Evolutionary conservation across 176 grass and related monocot species (phyloP).

Genomic region (Musa schizocarpa): DNA sequence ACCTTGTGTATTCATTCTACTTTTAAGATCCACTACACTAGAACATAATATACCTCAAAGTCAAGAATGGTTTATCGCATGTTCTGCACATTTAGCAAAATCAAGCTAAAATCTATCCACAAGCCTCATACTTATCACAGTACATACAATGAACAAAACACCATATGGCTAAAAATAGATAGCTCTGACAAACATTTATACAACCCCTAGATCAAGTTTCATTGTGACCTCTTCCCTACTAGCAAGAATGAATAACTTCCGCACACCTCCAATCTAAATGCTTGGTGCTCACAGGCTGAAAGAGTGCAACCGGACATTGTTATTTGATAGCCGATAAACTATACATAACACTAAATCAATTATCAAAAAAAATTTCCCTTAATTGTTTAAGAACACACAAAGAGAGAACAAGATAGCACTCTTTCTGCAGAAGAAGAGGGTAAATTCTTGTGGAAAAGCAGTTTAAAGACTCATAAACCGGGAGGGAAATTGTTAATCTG

Average conservation of each 20-base stretch:
- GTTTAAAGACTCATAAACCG: conserved; percentile 36
- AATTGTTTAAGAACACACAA: neutral
- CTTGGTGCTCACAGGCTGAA: neutral
- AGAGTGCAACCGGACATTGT: neutral
- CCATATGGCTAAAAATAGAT: neutral
- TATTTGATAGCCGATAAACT: neutral
- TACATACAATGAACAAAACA: neutral
- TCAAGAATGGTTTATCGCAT: too few relatives aligned
- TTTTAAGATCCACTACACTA: too few relatives aligned
- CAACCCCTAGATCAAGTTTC: neutral
- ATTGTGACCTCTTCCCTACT: neutral
- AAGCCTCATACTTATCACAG: neutral
- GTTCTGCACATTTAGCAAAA: too few relatives aligned
- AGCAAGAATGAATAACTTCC: neutral
- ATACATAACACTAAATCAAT: conserved; percentile 2
- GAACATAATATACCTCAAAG: too few relatives aligned
- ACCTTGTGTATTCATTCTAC: too few relatives aligned
- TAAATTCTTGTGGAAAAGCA: neutral
- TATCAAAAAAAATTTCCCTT: neutral
- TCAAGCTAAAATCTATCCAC: neutral
- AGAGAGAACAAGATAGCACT: neutral
- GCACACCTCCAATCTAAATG: neutral
- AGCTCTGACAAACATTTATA: conserved; percentile 3
- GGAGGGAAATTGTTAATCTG: conserved; percentile 87
- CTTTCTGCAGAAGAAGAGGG: neutral